Percentiles rank a stretch among this genome's conserved stretches.
Evolutionary conservation across 202 grass and related monocot genomes (phyloP).

Genomic region (Digitaria exilis): DNA sequence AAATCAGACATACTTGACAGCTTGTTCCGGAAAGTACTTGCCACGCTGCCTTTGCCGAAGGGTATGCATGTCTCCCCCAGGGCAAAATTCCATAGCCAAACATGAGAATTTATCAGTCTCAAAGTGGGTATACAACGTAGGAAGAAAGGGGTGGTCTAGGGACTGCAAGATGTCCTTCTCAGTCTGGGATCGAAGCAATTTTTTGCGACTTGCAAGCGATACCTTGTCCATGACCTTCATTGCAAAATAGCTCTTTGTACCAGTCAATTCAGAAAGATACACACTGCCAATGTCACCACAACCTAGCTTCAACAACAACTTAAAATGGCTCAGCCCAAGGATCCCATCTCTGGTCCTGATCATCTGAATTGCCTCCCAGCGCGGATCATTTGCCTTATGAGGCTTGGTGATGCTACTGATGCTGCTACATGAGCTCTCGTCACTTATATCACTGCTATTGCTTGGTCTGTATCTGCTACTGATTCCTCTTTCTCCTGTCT

Average conservation of each 20-base stretch:
- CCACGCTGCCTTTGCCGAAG: constrained; percentile 80
- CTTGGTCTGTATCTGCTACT: constrained; percentile 66
- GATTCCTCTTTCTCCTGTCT: constrained; percentile 54
- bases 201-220: constrained; percentile 72
- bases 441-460: constrained; percentile 78
- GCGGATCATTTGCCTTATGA: constrained; percentile 84
- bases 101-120: constrained; percentile 93
- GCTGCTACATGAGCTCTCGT: constrained; percentile 86
- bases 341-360: constrained; percentile 60
- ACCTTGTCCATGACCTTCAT: constrained; percentile 96
- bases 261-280: constrained; percentile 83
- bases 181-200: constrained; percentile 78
- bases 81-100: constrained; percentile 88
- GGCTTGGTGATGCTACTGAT: constrained; percentile 71
- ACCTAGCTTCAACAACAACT: constrained; percentile 77
- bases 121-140: constrained; percentile 84
- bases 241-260: constrained; percentile 79
- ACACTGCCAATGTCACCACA: constrained; percentile 88
- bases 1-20: constrained; percentile 74
- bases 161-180: constrained; percentile 88
- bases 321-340: constrained; percentile 81
- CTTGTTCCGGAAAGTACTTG: constrained; percentile 92
- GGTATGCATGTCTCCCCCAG: constrained; percentile 82
- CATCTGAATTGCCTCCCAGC: constrained; percentile 83
- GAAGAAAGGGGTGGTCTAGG: constrained; percentile 85